phyloP scores from a whole-genome alignment of 164 flowering plant species.

The Tinospora cordifolia region DNA sequence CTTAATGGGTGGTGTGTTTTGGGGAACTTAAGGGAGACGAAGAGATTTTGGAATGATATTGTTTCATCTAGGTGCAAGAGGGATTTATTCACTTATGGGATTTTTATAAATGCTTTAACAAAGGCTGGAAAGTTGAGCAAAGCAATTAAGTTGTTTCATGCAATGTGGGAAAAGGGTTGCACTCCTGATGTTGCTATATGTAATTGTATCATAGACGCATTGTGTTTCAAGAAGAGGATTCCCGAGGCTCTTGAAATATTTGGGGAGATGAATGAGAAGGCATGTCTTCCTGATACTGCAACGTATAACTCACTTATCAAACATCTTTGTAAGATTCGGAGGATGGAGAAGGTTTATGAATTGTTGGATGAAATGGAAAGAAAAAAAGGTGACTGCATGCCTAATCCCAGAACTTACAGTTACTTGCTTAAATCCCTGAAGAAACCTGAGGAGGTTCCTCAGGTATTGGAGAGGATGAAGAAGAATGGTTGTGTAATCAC shows the following conservation, averaged over 20 bases:
- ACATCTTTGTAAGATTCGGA: slow-evolving; percentile 62
- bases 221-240: slow-evolving; percentile 90
- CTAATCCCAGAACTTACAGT: slow-evolving; percentile 56
- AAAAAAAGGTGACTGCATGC: slow-evolving; percentile 42
- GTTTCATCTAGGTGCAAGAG: slow-evolving; percentile 55
- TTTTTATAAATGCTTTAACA: slow-evolving; percentile 58
- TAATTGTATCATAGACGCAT: slow-evolving; percentile 68
- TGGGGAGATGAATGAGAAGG: slow-evolving; percentile 55
- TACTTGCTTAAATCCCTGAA: slow-evolving; percentile 50
- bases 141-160: slow-evolving; percentile 50
- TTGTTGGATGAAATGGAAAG: slow-evolving; percentile 70
- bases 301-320: slow-evolving; percentile 85
- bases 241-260: slow-evolving; percentile 70
- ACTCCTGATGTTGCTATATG: slow-evolving; percentile 75
- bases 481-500: slow-evolving; percentile 42
- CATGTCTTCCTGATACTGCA: slow-evolving; percentile 49
- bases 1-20: slow-evolving; percentile 88
- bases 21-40: slow-evolving; percentile 65
- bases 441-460: slow-evolving; percentile 48
- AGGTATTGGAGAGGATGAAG: slow-evolving; percentile 57
- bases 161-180: slow-evolving; percentile 70
- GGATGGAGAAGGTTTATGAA: slow-evolving; percentile 70
- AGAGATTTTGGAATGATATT: slow-evolving; percentile 83
- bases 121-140: slow-evolving; percentile 65
- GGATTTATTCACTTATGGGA: slow-evolving; percentile 59